Percentiles rank a stretch among this genome's conserved stretches.
These are phyloP conservation scores for Trichomonas vaginalis DNA, from an alignment of 208 protist genomes.

Conservation along the genomic window DNA sequence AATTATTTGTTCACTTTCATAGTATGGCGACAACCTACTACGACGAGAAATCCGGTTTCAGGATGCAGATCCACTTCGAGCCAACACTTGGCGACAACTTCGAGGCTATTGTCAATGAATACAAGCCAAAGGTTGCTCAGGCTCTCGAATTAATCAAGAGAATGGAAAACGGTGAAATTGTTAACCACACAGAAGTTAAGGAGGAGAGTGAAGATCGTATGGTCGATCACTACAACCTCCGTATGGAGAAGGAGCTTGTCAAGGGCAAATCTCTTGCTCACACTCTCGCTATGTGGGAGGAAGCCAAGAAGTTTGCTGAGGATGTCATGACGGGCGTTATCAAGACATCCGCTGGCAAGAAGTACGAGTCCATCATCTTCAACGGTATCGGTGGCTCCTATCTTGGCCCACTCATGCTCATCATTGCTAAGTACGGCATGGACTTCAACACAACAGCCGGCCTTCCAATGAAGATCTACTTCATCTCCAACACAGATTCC, in stretches of 20 bases:
- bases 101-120: background rate
- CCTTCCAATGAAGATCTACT: conserved; percentile 17
- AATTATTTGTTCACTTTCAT: background rate
- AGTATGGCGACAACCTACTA: background rate
- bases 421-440: background rate
- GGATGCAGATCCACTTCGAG: background rate
- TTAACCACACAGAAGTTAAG: conserved; percentile 4
- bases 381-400: conserved; percentile 11
- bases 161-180: conserved; percentile 15
- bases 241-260: background rate
- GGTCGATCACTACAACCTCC: conserved; percentile 13
- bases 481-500: background rate
- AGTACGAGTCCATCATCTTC: conserved; percentile 1
- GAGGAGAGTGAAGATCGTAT: background rate
- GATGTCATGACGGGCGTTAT: background rate
- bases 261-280: background rate
- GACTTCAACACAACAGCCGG: conserved; percentile 2
- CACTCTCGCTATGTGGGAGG: conserved; percentile 6
- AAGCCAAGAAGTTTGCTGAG: background rate
- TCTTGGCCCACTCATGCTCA: background rate
- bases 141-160: background rate
- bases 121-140: background rate
- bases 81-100: background rate
- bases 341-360: background rate
- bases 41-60: background rate